Conservation (phyloP, 2,329 filamentous ascomycete genomes). For the Teratosphaeriaceae sp. region DNA sequence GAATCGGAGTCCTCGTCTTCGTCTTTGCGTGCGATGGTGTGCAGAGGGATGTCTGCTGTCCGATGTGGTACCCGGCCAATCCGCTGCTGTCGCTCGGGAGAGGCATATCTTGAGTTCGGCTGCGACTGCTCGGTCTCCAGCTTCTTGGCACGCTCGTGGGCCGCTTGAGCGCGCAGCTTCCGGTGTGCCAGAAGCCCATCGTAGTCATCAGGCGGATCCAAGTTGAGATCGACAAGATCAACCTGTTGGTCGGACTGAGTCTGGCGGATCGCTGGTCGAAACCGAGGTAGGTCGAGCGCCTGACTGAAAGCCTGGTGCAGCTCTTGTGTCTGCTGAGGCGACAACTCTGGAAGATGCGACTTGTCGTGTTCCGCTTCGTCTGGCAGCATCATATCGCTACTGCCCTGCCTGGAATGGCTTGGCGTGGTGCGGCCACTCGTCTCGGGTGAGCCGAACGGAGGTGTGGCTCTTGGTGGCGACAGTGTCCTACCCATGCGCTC, state of each 20-base stretch:
- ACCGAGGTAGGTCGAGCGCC: slow-evolving; percentile 18
- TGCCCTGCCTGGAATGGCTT: slow-evolving; percentile 8
- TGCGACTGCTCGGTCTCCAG: slow-evolving; percentile 25
- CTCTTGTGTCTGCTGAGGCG: slow-evolving; percentile 25
- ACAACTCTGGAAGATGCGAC: slow-evolving; percentile 26
- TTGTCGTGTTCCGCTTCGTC: slow-evolving; percentile 9
- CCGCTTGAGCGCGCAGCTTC: slow-evolving; percentile 22
- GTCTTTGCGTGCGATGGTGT: slow-evolving; percentile 23
- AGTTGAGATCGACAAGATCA: slow-evolving; percentile 13
- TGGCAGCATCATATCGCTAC: slow-evolving; percentile 12
- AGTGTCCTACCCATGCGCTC: background rate
- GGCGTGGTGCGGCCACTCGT: slow-evolving; percentile 11
- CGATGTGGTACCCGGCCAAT: slow-evolving; percentile 7
- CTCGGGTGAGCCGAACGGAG: slow-evolving; percentile 8
- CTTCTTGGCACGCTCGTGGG: slow-evolving; percentile 30
- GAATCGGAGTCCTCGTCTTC: slow-evolving; percentile 23
- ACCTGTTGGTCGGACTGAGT: slow-evolving; percentile 12
- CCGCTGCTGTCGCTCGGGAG: slow-evolving; percentile 16
- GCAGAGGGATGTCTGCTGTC: slow-evolving; percentile 22
- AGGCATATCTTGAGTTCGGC: slow-evolving; percentile 24
- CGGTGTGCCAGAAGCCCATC: slow-evolving; percentile 13
- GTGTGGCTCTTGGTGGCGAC: slow-evolving; percentile 10
- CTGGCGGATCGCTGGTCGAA: slow-evolving; percentile 24
- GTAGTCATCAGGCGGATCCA: slow-evolving; percentile 19
- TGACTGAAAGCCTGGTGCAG: slow-evolving; percentile 21